Conservation (phyloP, 2,329 filamentous ascomycete genomes). For the Tolypocladium nubicola region DNA sequence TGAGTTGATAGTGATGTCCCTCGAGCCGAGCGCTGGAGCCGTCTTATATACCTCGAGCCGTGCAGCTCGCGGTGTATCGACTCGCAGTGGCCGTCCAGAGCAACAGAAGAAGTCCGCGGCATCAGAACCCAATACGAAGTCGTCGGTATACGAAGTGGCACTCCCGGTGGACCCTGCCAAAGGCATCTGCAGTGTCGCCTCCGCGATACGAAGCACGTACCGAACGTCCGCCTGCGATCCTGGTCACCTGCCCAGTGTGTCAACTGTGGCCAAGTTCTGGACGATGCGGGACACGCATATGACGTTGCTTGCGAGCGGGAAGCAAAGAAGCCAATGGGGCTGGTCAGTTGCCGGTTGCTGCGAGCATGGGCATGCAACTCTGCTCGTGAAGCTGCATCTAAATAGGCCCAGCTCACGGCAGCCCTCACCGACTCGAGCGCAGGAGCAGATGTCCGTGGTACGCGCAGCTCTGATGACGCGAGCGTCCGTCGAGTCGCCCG, state of each 20-base stretch:
- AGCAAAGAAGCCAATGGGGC: not conserved
- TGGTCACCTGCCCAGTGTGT: no score
- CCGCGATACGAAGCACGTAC: constrained; percentile 3
- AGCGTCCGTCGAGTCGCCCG: not conserved
- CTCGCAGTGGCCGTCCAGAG: no score
- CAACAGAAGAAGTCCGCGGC: not conserved
- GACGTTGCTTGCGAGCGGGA: not conserved
- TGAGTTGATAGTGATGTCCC: not conserved
- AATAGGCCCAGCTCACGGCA: not conserved
- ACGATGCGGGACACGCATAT: not conserved
- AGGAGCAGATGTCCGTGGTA: not conserved
- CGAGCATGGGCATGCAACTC: not conserved
- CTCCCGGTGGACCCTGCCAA: not conserved
- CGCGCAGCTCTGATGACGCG: not conserved
- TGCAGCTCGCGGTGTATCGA: no score
- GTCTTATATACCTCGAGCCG: not conserved
- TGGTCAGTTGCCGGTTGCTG: not conserved
- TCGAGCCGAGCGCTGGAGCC: not conserved
- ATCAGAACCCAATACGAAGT: not conserved
- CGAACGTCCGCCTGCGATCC: not conserved
- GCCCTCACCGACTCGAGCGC: not conserved
- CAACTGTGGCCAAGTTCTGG: not conserved
- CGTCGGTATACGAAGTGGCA: not conserved
- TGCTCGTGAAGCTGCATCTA: not conserved
- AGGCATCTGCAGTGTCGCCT: constrained; percentile 5